A percentile compares a stretch with the other conserved stretches of the same genome.
Conservation (phyloP, 202 grass and related monocot species). For the Bolboschoenoplectus hybrid region DNA sequence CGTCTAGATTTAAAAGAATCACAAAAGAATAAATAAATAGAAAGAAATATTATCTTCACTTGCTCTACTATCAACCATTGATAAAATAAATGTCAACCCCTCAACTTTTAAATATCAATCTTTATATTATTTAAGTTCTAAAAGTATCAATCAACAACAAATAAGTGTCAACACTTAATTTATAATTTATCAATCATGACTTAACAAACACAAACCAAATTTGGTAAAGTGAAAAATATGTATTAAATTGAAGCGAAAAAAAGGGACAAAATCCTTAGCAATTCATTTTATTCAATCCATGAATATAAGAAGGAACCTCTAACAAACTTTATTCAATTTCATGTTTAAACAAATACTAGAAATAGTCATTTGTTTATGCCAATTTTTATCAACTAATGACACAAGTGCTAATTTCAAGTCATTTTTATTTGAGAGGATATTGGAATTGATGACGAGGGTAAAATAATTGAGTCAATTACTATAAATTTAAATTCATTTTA, state of each 20-base stretch:
- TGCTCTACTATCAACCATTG: background rate
- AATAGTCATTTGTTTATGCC: no score
- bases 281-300: no score
- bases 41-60: background rate
- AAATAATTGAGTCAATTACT: background rate
- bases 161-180: background rate
- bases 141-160: background rate
- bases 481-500: background rate
- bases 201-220: background rate
- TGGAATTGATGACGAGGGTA: background rate
- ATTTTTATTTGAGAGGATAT: background rate
- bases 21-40: no score
- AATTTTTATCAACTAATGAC: no score
- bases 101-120: background rate
- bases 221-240: background rate
- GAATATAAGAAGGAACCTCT: no score
- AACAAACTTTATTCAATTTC: no score
- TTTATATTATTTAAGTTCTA: background rate
- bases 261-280: background rate
- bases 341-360: no score
- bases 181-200: background rate
- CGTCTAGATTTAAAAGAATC: no score
- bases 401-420: no score
- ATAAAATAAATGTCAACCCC: background rate
- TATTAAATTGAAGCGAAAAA: background rate